Evolutionary conservation across 148 eudicot species (phyloP).

Genomic region (Camellia sinensis): DNA sequence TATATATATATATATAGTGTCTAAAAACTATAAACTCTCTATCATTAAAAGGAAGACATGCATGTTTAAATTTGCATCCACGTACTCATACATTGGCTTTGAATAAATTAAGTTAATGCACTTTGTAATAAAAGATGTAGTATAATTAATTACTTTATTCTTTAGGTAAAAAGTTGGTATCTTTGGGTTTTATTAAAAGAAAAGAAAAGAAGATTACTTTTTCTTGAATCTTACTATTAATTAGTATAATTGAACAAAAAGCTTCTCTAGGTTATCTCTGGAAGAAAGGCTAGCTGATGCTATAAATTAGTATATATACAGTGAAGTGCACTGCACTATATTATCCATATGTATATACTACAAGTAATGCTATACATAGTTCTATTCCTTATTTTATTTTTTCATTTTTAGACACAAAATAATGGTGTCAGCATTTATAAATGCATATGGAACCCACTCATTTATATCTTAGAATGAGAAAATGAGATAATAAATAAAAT

Average conservation of each 20-base stretch:
- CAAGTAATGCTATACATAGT: too few species aligned
- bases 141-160: not conserved
- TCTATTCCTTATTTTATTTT: too few species aligned
- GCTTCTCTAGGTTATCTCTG: not conserved
- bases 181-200: constrained; percentile 12
- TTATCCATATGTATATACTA: too few species aligned
- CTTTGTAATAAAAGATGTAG: constrained; percentile 7
- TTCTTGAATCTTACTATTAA: constrained; percentile 5
- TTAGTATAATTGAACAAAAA: not conserved
- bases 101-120: constrained; percentile 3
- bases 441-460: too few species aligned
- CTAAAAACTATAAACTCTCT: not conserved
- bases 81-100: not conserved
- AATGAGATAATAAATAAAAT: too few species aligned
- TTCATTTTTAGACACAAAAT: too few species aligned
- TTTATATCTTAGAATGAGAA: too few species aligned
- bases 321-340: too few species aligned
- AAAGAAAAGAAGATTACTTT: constrained; percentile 7
- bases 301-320: not conserved
- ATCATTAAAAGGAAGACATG: not conserved
- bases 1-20: too few species aligned
- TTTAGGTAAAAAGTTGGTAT: constrained; percentile 6
- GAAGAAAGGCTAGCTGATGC: constrained; percentile 10
- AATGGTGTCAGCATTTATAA: too few species aligned
- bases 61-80: not conserved